Evolutionary conservation across 768 basidiomycete species (phyloP).

Genomic region (Mycena olivaceomarginata): DNA sequence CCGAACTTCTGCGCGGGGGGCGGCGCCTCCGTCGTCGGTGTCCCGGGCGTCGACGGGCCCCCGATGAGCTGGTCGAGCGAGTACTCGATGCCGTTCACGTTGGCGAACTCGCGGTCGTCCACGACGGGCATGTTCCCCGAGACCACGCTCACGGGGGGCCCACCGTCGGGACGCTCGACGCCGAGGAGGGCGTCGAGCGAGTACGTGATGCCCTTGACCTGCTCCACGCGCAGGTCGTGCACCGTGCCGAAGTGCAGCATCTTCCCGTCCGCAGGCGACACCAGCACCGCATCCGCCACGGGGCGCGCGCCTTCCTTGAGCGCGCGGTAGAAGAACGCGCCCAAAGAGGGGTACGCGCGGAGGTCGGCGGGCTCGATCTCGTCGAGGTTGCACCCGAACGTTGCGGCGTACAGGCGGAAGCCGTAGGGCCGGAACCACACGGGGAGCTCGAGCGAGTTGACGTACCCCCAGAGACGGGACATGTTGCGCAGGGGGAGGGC

Average conservation of each 20-base stretch:
- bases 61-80: conserved; percentile 94
- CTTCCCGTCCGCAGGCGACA: conserved; percentile 96
- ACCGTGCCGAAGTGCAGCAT: conserved; percentile 95
- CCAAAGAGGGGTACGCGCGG: conserved; percentile 87
- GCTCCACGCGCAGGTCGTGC: conserved; percentile 87
- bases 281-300: conserved; percentile 84
- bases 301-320: conserved; percentile 90
- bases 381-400: conserved; percentile 96
- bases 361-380: conserved; percentile 91
- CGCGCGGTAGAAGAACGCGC: conserved; percentile 95
- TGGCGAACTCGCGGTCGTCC: conserved; percentile 93
- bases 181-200: conserved; percentile 96
- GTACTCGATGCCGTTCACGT: conserved; percentile 98
- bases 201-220: conserved; percentile 98
- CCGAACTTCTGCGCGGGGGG: conserved; percentile 74
- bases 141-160: conserved; percentile 62
- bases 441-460: conserved; percentile 95
- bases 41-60: conserved; percentile 63
- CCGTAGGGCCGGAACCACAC: conserved; percentile 97
- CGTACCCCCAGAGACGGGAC: conserved; percentile 97
- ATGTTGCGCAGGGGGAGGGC: conserved; percentile 95
- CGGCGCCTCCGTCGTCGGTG: conserved; percentile 55
- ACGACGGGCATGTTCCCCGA: conserved; percentile 77
- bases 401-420: conserved; percentile 87
- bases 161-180: conserved; percentile 72